Percentiles rank a stretch among this genome's conserved stretches.
Evolutionary conservation across 2,329 filamentous ascomycete genomes (phyloP).

Genomic region (Gnomoniopsis smithogilvyi): DNA sequence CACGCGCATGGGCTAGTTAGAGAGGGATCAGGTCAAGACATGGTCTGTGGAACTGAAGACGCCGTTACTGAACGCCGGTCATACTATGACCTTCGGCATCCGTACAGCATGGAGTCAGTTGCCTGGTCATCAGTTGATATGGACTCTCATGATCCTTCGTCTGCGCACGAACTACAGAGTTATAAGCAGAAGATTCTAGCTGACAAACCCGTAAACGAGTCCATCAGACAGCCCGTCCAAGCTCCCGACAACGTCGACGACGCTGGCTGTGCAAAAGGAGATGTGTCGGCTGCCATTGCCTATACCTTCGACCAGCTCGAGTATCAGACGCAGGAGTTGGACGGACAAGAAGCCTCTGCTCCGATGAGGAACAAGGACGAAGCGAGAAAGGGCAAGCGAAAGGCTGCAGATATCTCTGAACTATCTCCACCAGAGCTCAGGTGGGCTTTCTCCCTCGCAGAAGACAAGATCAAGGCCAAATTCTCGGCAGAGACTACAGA

Average conservation of each 20-base stretch:
- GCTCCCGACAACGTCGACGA: neutral
- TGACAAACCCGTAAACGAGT: no score
- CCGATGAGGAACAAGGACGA: neutral
- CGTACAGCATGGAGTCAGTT: neutral
- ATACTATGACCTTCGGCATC: no score
- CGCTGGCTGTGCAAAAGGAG: neutral
- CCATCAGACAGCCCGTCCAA: no score
- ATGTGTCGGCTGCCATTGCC: neutral
- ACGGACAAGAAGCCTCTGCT: neutral
- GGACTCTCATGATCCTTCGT: neutral
- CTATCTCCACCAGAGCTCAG: neutral
- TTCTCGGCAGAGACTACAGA: neutral
- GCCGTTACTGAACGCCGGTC: neutral
- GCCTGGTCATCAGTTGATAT: neutral
- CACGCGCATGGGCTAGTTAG: neutral
- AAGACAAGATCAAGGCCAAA: neutral
- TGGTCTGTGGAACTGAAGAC: neutral
- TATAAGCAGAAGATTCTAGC: no score
- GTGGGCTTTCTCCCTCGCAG: conserved; percentile 3
- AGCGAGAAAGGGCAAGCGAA: conserved; percentile 7
- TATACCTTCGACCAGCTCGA: neutral
- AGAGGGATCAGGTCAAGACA: neutral
- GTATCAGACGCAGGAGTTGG: neutral
- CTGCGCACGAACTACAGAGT: conserved; percentile 12
- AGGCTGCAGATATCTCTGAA: conserved; percentile 14